Evolutionary conservation across 2,329 filamentous ascomycete species (phyloP).

Genomic region (Exophiala dermatitidis): DNA sequence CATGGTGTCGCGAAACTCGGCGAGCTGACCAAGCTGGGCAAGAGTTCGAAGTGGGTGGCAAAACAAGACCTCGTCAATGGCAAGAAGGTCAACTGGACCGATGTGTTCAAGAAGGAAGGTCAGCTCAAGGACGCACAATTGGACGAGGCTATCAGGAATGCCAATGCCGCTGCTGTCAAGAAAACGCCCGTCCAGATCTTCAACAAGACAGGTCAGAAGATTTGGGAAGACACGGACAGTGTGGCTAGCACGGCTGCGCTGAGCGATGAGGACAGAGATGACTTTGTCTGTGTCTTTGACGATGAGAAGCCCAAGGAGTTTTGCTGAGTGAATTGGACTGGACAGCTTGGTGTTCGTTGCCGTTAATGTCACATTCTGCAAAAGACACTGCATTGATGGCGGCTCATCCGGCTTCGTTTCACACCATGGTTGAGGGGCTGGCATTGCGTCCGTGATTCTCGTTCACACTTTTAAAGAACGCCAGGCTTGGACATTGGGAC

Average conservation of each 20-base stretch:
- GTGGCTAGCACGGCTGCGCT: slow-evolving; percentile 13
- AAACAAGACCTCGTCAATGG: slow-evolving; percentile 16
- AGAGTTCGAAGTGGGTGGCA: slow-evolving; percentile 19
- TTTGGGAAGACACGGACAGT: slow-evolving; percentile 19
- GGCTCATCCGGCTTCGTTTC: no score
- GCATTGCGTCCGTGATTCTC: no score
- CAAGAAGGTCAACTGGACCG: slow-evolving; percentile 18
- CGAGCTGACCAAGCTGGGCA: slow-evolving; percentile 18
- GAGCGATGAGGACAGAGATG: neutral
- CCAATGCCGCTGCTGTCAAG: neutral
- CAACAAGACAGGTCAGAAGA: slow-evolving; percentile 20
- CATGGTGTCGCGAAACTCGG: slow-evolving; percentile 21
- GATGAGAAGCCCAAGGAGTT: slow-evolving; percentile 11
- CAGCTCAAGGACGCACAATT: slow-evolving; percentile 5
- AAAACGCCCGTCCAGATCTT: slow-evolving; percentile 8
- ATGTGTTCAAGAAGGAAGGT: slow-evolving; percentile 11
- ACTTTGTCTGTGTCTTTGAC: neutral
- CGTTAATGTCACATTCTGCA: no score
- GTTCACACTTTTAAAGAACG: no score
- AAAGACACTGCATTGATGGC: no score
- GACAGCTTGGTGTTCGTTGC: neutral
- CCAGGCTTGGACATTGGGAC: no score
- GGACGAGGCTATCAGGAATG: slow-evolving; percentile 10
- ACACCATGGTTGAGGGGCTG: no score
- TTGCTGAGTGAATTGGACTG: neutral